Percentiles rank a stretch among this genome's conserved stretches.
Conservation (phyloP, 805 yeast species). For the Kazachstania bromeliacearum region DNA sequence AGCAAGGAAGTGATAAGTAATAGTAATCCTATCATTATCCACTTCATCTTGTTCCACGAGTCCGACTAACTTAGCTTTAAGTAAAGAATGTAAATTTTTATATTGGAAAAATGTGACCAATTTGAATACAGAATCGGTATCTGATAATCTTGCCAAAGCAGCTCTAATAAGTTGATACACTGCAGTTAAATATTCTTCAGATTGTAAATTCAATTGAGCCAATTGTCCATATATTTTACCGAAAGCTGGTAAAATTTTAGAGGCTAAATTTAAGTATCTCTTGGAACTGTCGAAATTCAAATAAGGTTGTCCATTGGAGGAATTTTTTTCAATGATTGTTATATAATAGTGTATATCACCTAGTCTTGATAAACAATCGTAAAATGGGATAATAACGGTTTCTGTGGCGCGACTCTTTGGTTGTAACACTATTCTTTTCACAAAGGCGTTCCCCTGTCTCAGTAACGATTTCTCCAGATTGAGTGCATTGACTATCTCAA, state of each 20-base stretch:
- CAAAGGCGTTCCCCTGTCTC: background rate
- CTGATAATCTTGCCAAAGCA: constrained; percentile 4
- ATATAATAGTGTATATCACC: constrained; percentile 54
- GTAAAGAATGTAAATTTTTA: background rate
- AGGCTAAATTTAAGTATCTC: constrained; percentile 6
- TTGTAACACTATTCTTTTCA: constrained; percentile 3
- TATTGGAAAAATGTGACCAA: background rate
- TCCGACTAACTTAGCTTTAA: background rate
- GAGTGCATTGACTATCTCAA: constrained; percentile 5
- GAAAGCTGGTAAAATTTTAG: constrained; percentile 5
- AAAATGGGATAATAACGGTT: constrained; percentile 6
- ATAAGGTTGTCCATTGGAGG: constrained; percentile 28
- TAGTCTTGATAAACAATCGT: constrained; percentile 33
- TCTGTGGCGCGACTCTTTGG: constrained; percentile 9
- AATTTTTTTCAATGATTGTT: constrained; percentile 38
- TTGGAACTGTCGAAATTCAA: constrained; percentile 12
- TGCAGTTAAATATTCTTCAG: background rate
- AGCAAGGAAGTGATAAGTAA: no score
- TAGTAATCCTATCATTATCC: no score
- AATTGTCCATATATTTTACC: constrained; percentile 6
- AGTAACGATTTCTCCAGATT: constrained; percentile 4
- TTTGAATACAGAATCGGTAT: background rate
- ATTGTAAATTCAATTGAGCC: constrained; percentile 1
- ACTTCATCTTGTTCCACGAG: no score
- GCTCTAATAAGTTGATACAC: constrained; percentile 6